Evolutionary conservation across 352 stramenopile species (phyloP).

Genomic region (Phytophthora citrophthora): DNA sequence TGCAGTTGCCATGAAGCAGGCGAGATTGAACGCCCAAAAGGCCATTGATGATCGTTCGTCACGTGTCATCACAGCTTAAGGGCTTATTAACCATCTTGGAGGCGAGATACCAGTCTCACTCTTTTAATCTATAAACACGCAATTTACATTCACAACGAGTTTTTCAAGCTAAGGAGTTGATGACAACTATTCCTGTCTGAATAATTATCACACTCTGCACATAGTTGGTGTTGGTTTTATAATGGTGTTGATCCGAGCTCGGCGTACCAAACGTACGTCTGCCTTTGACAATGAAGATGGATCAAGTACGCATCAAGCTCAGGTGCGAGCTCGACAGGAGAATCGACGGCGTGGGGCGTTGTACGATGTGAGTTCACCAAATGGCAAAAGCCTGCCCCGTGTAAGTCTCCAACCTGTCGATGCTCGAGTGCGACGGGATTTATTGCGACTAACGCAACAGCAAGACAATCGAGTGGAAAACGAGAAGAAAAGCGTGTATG

Average conservation of each 20-base stretch:
- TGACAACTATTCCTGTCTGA: constrained; percentile 28
- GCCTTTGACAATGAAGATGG: constrained; percentile 21
- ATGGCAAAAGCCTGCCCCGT: constrained; percentile 36
- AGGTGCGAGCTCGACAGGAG: constrained; percentile 26
- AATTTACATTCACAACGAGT: constrained; percentile 3
- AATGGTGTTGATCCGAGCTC: constrained; percentile 29
- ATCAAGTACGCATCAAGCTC: constrained; percentile 20
- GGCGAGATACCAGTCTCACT: neutral
- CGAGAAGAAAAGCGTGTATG: constrained; percentile 27
- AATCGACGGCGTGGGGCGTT: constrained; percentile 43
- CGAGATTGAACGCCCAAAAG: constrained; percentile 72
- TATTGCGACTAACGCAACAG: constrained; percentile 41
- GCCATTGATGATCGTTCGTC: constrained; percentile 58
- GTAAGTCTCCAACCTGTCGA: constrained; percentile 45
- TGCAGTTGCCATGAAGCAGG: constrained; percentile 81
- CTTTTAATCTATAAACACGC: constrained; percentile 43
- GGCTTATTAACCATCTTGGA: constrained; percentile 22
- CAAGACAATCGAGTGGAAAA: constrained; percentile 19
- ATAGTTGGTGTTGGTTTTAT: constrained; percentile 1
- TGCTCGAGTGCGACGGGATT: constrained; percentile 50
- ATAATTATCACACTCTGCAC: neutral
- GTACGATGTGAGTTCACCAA: constrained; percentile 44
- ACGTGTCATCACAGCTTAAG: constrained; percentile 38
- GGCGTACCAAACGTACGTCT: constrained; percentile 10
- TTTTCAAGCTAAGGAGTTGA: neutral